Evolutionary conservation across 1,284 basidiomycete genomes (phyloP), one percentile per base, ranked within the genome.

Genomic region (Chiua sp.): DNA sequence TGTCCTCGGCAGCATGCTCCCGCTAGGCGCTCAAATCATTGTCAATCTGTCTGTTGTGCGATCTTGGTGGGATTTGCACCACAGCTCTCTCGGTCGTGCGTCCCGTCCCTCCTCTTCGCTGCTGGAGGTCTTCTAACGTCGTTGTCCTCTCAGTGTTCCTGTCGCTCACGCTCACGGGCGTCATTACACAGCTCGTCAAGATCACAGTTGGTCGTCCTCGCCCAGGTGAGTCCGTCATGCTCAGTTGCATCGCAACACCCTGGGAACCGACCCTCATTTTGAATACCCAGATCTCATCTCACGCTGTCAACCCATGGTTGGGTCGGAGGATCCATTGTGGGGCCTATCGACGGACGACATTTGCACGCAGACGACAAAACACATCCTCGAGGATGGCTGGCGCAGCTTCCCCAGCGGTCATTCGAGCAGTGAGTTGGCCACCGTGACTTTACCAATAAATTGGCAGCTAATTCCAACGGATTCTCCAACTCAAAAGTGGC

Each of bases 331-430:
- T 64, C 82, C 85, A 0, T 68, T 78, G 1, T 88, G 79, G 56
- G 90, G 90, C 0, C 77, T 93, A 10, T 86, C 86, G 0, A 87
- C 83, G 0, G 75, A 77, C 4, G 77, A 77, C 4, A 86, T 93
- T 57, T 94, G 92, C 74, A 89, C 88, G 1, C 82, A 82, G 63
- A 79, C 79, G 1, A 74, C 86, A 60, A 67, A 68, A 23, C 59
- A 70, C 30, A 76, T 80, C 2, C 71, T 91, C 48, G 77, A 81
- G 48, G 87, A 91, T 58, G 91, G 91, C 0, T 93, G 89, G 79
- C 82, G 87, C 60, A 88, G 86, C 67, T 93, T 94, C 73, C 90
- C 90, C 2, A 89, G 87, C 42, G 92, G 92, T 0, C 92, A 93
- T 73, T 81, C 87, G 2, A 88, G 86, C 65, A 75, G 78, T 88